Evolutionary conservation across 225 moss, liverwort and hornwort species (phyloP).

Genomic region (Physcomitrellopsis africana): DNA sequence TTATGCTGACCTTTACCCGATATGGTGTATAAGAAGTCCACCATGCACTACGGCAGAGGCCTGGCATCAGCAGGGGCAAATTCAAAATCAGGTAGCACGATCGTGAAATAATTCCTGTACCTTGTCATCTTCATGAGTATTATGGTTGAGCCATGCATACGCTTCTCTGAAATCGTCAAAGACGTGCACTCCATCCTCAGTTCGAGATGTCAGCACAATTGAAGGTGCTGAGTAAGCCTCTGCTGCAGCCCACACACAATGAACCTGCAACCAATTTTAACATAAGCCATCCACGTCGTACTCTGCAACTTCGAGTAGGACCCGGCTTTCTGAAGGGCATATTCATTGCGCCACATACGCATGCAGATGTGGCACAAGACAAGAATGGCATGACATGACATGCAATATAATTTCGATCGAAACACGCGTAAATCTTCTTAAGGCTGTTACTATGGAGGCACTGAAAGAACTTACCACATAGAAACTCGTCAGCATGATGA

Average conservation of each 20-base stretch:
- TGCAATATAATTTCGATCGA: conserved; percentile 6
- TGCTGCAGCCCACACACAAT: conserved; percentile 99
- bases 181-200: conserved; percentile 89
- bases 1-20: neutral
- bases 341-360: neutral
- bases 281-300: neutral
- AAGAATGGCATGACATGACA: neutral
- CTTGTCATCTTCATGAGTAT: conserved; percentile 92
- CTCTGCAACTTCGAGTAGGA: conserved; percentile 15
- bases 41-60: neutral
- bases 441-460: conserved; percentile 18
- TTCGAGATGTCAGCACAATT: conserved; percentile 88
- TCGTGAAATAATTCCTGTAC: conserved; percentile 31
- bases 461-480: conserved; percentile 81
- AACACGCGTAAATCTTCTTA: neutral
- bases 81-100: conserved; percentile 1
- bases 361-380: conserved; percentile 18
- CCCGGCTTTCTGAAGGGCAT: conserved; percentile 13
- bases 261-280: conserved; percentile 60
- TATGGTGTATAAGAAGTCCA: conserved; percentile 10
- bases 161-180: conserved; percentile 99
- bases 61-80: neutral
- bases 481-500: conserved; percentile 78
- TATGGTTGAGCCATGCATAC: conserved; percentile 94
- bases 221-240: conserved; percentile 99